Conservation (phyloP, 192 early-diverging fungal species). For the Rhizophagus clarus region DNA sequence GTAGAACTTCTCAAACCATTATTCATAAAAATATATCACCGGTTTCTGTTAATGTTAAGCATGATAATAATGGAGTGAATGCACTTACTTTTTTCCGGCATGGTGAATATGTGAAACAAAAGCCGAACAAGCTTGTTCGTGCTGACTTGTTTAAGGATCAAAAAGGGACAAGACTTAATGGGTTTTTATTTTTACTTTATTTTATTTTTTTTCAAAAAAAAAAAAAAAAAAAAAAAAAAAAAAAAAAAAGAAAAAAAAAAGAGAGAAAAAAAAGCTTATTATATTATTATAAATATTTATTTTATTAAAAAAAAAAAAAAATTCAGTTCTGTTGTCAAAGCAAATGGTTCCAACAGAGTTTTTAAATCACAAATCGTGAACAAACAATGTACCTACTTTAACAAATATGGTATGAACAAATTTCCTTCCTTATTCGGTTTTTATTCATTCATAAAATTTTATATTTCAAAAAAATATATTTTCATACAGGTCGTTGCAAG, state of each 20-base stretch:
- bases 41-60: not conserved
- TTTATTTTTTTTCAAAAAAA: not conserved
- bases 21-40: no score
- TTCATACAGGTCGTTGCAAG: conserved; percentile 14
- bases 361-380: not conserved
- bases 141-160: not conserved
- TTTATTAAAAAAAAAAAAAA: not conserved
- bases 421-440: no score
- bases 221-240: not conserved
- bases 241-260: no score
- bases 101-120: not conserved
- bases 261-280: no score
- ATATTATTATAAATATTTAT: no score
- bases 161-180: not conserved
- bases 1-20: no score
- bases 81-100: not conserved
- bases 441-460: no score
- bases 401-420: not conserved
- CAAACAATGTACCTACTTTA: not conserved
- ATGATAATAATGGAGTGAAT: not conserved
- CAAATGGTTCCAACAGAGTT: not conserved
- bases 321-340: not conserved
- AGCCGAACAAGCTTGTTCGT: not conserved
- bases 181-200: not conserved
- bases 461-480: no score